Conservation (phyloP, 139 green algal species). For the Zygnema cylindricum region DNA sequence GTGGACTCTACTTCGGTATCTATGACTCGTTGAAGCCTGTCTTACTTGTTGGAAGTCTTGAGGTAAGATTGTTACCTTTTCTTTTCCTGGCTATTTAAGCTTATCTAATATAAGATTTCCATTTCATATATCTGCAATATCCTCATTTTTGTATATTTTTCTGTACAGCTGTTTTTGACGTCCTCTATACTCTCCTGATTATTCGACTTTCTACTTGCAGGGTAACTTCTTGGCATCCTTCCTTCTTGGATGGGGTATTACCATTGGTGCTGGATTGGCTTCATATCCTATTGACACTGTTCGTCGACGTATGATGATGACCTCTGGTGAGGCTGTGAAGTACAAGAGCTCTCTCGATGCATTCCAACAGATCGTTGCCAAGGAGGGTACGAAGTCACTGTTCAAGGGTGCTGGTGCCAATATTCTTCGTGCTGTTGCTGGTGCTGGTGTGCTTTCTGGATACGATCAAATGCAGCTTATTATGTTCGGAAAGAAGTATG, state of each 20-base stretch:
- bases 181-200: too few relatives aligned
- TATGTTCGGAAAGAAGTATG: constrained; percentile 40
- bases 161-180: too few relatives aligned
- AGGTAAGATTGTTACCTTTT: constrained; percentile 15
- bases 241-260: constrained; percentile 71
- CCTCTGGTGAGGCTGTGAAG: constrained; percentile 82
- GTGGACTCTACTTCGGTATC: constrained; percentile 98
- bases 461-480: constrained; percentile 78
- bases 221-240: constrained; percentile 54
- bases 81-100: too few relatives aligned
- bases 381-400: constrained; percentile 91
- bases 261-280: constrained; percentile 80
- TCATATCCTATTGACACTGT: constrained; percentile 99
- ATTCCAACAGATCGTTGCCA: constrained; percentile 83
- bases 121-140: too few relatives aligned
- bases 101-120: too few relatives aligned
- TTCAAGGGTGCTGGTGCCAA: constrained; percentile 95
- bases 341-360: constrained; percentile 65
- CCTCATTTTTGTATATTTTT: too few relatives aligned
- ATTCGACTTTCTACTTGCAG: constrained; percentile 22
- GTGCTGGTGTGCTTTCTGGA: constrained; percentile 78
- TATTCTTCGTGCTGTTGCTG: constrained; percentile 79
- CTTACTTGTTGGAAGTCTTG: constrained; percentile 22
- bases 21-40: constrained; percentile 87
- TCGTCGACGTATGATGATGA: constrained; percentile 98